Percentiles rank a stretch among this genome's conserved stretches.
Evolutionary conservation across 805 yeast species (phyloP).

Genomic region (Yamadazyma sp.): DNA sequence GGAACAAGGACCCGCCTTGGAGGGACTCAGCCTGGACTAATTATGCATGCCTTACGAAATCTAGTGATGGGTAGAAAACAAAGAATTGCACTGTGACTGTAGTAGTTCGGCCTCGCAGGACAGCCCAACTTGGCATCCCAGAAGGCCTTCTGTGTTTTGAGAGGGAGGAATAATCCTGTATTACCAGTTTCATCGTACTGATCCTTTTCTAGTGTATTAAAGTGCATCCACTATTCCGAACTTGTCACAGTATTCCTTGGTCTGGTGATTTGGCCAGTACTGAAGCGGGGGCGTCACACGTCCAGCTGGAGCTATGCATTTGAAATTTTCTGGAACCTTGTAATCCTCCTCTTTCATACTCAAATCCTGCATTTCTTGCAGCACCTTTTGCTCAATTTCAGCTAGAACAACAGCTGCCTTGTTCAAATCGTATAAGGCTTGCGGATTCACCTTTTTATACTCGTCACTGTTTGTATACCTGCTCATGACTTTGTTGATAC

Average conservation of each 20-base stretch:
- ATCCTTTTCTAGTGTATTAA: no score
- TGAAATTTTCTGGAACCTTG: slow-evolving; percentile 24
- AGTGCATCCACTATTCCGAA: slow-evolving; percentile 1
- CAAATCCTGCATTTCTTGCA: background rate
- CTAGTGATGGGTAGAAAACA: no score
- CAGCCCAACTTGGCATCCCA: no score
- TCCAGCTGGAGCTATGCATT: slow-evolving; percentile 26
- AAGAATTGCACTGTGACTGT: no score
- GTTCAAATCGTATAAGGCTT: background rate
- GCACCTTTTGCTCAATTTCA: slow-evolving; percentile 4
- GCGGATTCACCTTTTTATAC: slow-evolving; percentile 16
- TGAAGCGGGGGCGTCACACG: slow-evolving; percentile 19
- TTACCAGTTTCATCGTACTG: no score
- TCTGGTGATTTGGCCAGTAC: slow-evolving; percentile 40
- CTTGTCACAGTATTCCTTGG: slow-evolving; percentile 28
- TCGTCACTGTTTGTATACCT: no score
- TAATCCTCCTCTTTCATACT: slow-evolving; percentile 1
- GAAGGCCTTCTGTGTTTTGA: no score
- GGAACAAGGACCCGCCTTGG: no score
- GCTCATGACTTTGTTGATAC: slow-evolving; percentile 35
- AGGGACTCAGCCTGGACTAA: no score
- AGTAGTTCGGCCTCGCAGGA: no score
- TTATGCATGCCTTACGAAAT: no score
- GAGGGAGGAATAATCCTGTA: background rate
- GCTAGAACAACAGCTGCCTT: background rate